Conservation (phyloP, 176 grass and related monocot genomes). For the Neostapfia colusana region DNA sequence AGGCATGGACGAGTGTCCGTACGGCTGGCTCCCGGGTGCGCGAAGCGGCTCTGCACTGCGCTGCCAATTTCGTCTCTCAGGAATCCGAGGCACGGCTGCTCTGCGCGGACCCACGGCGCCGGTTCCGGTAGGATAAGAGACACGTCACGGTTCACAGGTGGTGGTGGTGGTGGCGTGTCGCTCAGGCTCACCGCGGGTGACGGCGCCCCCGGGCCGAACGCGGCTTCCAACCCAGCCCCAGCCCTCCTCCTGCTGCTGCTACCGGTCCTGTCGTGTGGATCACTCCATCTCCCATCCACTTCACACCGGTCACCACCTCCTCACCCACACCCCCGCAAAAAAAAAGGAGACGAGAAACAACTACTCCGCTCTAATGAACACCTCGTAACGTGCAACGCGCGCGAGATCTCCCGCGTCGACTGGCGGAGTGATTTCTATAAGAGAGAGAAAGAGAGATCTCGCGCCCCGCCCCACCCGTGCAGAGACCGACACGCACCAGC, state of each 20-base stretch:
- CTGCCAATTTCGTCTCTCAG: not conserved
- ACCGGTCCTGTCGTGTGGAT: conserved; percentile 40
- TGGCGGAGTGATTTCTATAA: too few relatives aligned
- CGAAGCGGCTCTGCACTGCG: not conserved
- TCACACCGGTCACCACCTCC: not conserved
- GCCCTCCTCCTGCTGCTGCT: not conserved
- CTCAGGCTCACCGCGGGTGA: not conserved
- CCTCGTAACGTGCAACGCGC: not conserved
- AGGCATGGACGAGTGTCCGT: not conserved
- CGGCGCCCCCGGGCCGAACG: not conserved
- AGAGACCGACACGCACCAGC: conserved; percentile 2
- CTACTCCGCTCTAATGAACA: too few relatives aligned
- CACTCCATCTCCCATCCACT: conserved; percentile 48
- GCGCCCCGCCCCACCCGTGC: not conserved
- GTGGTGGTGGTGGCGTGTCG: not conserved
- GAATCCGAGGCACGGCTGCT: not conserved
- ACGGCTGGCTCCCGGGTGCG: not conserved
- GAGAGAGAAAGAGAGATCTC: conserved; percentile 35
- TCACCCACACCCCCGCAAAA: not conserved
- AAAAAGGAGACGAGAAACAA: not conserved
- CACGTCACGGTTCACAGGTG: conserved; percentile 8
- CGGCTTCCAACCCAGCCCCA: not conserved
- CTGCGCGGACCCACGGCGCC: not conserved
- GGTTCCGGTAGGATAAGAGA: not conserved
- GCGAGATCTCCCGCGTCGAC: conserved; percentile 24